A percentile compares a stretch with the other conserved stretches of the same genome.
These are phyloP conservation scores for Codiaeum variegatum DNA, from an alignment of 441 rosid species.

Conservation along the genomic window DNA sequence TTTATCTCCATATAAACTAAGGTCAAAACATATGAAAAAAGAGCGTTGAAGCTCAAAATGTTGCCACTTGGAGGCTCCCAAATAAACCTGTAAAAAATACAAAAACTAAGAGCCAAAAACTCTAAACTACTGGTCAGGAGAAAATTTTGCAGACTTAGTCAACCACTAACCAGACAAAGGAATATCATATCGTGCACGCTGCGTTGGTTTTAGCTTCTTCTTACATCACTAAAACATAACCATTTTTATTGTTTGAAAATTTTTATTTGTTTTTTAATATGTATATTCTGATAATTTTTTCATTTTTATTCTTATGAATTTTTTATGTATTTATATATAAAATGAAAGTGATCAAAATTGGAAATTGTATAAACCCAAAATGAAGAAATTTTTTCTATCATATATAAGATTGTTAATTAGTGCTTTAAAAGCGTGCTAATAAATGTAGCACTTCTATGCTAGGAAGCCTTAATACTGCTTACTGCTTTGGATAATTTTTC, in stretches of 20 bases:
- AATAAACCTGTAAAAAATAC: slow-evolving; percentile 26
- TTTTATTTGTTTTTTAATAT: background rate
- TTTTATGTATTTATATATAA: too few species aligned
- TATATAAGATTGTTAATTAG: background rate
- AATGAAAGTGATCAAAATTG: background rate
- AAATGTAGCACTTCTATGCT: background rate
- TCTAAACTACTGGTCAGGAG: background rate
- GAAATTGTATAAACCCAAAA: background rate
- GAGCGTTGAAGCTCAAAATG: slow-evolving; percentile 5
- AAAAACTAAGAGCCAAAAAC: slow-evolving; percentile 26
- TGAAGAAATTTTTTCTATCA: background rate
- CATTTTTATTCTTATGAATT: too few species aligned
- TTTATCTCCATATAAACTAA: background rate
- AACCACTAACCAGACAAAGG: slow-evolving; percentile 7
- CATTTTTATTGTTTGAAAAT: background rate
- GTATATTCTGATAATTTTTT: background rate
- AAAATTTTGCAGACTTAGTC: slow-evolving; percentile 17
- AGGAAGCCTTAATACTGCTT: background rate
- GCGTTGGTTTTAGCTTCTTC: slow-evolving; percentile 20
- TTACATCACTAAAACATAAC: slow-evolving; percentile 18
- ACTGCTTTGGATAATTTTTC: background rate
- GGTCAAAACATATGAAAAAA: slow-evolving; percentile 30
- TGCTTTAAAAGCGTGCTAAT: background rate
- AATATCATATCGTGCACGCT: slow-evolving; percentile 25
- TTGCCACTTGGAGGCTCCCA: slow-evolving; percentile 49